Conservation (phyloP, 2,329 filamentous ascomycete genomes). For the Fusarium bactridioides region DNA sequence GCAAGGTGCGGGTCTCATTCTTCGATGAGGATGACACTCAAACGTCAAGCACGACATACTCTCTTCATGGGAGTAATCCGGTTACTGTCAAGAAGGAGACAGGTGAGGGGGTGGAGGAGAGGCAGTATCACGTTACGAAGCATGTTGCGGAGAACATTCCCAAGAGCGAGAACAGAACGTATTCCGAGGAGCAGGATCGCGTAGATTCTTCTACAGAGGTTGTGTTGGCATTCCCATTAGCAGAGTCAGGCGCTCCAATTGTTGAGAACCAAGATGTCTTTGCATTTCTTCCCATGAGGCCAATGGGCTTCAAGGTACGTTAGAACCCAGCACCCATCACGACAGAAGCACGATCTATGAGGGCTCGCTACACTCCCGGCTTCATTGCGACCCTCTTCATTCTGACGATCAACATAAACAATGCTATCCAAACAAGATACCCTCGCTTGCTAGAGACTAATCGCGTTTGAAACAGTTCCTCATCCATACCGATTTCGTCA, state of each 20-base stretch:
- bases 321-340: not conserved
- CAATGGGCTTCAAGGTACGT: conserved; percentile 52
- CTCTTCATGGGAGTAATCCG: conserved; percentile 10
- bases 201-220: conserved; percentile 46
- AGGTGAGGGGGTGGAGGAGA: not conserved
- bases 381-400: not conserved
- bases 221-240: conserved; percentile 56
- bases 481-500: conserved; percentile 60
- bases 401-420: not conserved
- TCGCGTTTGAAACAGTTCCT: conserved; percentile 48
- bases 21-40: conserved; percentile 31
- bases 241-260: conserved; percentile 43
- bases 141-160: conserved; percentile 41
- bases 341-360: not conserved
- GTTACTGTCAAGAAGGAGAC: conserved; percentile 10
- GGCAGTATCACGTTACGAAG: conserved; percentile 42
- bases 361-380: not conserved
- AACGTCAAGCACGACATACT: conserved; percentile 9
- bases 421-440: not conserved
- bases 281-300: conserved; percentile 55
- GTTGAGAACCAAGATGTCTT: conserved; percentile 53
- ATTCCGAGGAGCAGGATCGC: conserved; percentile 39
- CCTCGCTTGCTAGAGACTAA: not conserved
- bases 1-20: conserved; percentile 44
- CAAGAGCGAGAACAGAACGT: conserved; percentile 47